Percentiles rank a stretch among this genome's conserved stretches.
Evolutionary conservation across 2,329 filamentous ascomycete species (phyloP).

Genomic region (Colletotrichum spaethianum): DNA sequence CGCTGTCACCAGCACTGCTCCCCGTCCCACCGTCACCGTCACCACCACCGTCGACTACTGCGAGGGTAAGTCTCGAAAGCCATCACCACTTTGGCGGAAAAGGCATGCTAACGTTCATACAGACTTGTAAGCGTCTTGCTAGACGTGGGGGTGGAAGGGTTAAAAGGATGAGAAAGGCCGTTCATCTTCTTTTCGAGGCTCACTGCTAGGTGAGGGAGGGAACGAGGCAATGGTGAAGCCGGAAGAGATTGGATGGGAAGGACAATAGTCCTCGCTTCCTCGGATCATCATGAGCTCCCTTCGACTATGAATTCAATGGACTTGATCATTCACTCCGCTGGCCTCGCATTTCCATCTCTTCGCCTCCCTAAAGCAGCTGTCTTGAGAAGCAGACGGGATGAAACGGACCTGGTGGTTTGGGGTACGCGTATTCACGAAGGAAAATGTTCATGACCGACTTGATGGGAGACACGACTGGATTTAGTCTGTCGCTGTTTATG

Average conservation of each 20-base stretch:
- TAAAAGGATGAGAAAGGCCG: conserved; percentile 2
- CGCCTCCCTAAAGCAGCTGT: not conserved
- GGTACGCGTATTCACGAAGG: conserved; percentile 9
- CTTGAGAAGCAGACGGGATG: not conserved
- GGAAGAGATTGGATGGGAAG: conserved; percentile 22
- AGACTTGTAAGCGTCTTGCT: conserved; percentile 35
- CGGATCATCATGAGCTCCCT: not conserved
- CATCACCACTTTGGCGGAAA: no score
- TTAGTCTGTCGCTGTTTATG: conserved; percentile 1
- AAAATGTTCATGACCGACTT: conserved; percentile 35
- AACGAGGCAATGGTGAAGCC: conserved; percentile 5
- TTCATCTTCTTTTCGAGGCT: conserved; percentile 28
- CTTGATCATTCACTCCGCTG: not conserved
- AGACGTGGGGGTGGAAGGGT: not conserved
- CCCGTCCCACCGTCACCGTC: conserved; percentile 56
- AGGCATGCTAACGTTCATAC: not conserved
- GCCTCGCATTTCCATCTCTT: not conserved
- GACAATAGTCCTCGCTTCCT: not conserved
- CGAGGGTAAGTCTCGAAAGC: conserved; percentile 46
- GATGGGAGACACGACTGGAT: not conserved
- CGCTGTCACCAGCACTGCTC: conserved; percentile 53
- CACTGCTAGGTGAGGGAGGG: not conserved
- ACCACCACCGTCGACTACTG: conserved; percentile 59
- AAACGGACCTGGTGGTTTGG: not conserved
- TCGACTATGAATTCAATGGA: conserved; percentile 29